Percentiles rank a stretch among this genome's conserved stretches.
Evolutionary conservation across 306 rosid genomes (phyloP).

Genomic region (Potentilla sterilis): DNA sequence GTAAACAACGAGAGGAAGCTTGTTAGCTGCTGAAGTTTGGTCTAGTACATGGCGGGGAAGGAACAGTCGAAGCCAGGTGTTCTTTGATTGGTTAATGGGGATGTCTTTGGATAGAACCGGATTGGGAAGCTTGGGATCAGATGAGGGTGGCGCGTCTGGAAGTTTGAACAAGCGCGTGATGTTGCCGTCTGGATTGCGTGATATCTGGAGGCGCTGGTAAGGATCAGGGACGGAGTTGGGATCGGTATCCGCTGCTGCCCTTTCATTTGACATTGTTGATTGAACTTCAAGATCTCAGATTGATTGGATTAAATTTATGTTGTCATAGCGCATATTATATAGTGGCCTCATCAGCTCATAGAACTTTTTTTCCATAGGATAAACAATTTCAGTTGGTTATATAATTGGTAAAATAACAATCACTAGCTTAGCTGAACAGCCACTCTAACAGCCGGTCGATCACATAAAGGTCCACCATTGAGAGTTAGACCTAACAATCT

Average conservation of each 20-base stretch:
- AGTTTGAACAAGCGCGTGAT: constrained; percentile 28
- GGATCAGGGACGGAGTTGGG: constrained; percentile 26
- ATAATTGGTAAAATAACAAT: too few relatives aligned
- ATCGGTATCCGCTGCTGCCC: background rate
- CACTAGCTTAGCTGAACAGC: background rate
- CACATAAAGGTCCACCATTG: background rate
- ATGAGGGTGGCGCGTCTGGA: constrained; percentile 34
- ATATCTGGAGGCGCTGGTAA: constrained; percentile 33
- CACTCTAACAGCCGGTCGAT: background rate
- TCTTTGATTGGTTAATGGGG: constrained; percentile 37
- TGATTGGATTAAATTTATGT: background rate
- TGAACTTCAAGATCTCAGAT: background rate
- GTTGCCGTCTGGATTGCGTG: constrained; percentile 37
- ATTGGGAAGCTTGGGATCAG: constrained; percentile 29
- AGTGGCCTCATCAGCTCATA: background rate
- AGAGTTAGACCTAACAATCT: background rate
- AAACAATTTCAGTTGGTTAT: background rate
- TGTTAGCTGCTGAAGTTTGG: background rate
- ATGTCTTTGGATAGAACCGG: constrained; percentile 42
- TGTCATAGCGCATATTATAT: background rate
- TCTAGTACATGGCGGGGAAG: constrained; percentile 34
- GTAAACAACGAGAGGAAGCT: constrained; percentile 43
- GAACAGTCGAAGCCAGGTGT: constrained; percentile 39
- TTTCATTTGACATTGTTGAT: background rate
- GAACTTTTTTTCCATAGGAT: too few relatives aligned